Percentiles rank a stretch among this genome's conserved stretches.
phyloP scores from a whole-genome alignment of 225 moss, liverwort and hornwort genomes.

The Physcomitrium patens region DNA sequence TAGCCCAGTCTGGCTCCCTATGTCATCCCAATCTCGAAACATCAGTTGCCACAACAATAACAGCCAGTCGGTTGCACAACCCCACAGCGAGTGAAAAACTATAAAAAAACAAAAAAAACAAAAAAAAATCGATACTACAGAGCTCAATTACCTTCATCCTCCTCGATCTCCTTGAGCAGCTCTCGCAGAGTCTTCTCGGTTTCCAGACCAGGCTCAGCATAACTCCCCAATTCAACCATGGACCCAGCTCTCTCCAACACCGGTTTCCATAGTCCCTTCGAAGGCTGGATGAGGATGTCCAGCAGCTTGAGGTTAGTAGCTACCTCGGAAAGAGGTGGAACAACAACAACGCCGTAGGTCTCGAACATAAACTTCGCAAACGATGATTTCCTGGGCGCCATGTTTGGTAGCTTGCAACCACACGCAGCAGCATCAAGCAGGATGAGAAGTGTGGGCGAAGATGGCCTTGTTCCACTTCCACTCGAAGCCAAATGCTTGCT shows the following conservation, averaged over 20 bases:
- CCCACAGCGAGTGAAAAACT: no score
- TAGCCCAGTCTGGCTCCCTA: not conserved
- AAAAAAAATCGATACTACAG: no score
- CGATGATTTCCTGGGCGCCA: constrained; percentile 6
- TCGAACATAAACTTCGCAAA: constrained; percentile 17
- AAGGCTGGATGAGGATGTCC: not conserved
- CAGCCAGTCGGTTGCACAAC: no score
- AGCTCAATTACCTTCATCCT: no score
- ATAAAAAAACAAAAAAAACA: no score
- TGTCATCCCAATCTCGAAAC: no score
- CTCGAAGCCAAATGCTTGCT: no score
- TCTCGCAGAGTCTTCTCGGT: not conserved
- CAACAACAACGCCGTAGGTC: not conserved
- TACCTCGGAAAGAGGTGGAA: constrained; percentile 2
- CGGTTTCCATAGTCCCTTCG: not conserved
- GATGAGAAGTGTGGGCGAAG: no score
- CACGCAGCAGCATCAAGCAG: no score
- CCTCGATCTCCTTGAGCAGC: no score
- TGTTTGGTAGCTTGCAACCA: not conserved
- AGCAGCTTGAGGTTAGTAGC: not conserved
- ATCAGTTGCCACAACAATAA: no score
- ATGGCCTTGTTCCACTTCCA: no score
- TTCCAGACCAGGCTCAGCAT: not conserved
- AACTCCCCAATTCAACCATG: not conserved
- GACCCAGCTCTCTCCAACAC: not conserved